Base-by-base conservation (phyloP, 2,329 filamentous ascomycete species). In the Fusarium nygamai region DNA sequence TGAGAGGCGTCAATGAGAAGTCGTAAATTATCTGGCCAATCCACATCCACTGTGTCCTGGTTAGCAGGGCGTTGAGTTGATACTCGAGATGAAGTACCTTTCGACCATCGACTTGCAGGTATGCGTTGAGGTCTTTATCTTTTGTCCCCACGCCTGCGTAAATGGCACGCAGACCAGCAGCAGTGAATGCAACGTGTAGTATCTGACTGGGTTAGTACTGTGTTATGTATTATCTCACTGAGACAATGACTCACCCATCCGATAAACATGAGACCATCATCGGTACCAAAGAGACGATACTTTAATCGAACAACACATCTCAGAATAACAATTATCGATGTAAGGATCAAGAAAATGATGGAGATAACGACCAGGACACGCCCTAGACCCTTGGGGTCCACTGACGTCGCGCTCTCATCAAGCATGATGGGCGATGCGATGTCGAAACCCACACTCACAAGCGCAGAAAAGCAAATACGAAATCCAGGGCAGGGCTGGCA, bases 181-280 rank as follows among this genome's bases (percentile, higher is more conserved):
- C 59, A 4, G 33, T 63, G 12, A 71, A 62, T 5, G 39, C 24
- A 31, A 75, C 69, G 8, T 64, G 69, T 2, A 75, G n/a, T 7
- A 71, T 59, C 31, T 53, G 11, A 0, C 20, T 3, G 3, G 4
- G 27, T 41, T 36, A 34, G 33, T n/a, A 6, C 2, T 19, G 22
- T 31, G 10, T 56, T 13, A 7, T 14, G 4, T 17, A 20, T 56
- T 41, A n/a, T 47, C 17, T 34, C 29, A 14, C 13, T 36, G 5
- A 11, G 16, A 22, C 8, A 22, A 9, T 3, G 19, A 19, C 59
- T 47, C 11, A 75, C 73, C 73, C 73, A 75, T 14, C 73, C 73
- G 22, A 61, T 5, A 17, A 75, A 36, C 73, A 75, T 75, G 2
- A 75, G 60, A 2, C 51, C 58, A 58, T 75, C 73, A 16, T 75